Evolutionary conservation across 768 basidiomycete genomes (phyloP), one percentile per base, ranked within the genome.

Genomic region (Tulasnella sp.): DNA sequence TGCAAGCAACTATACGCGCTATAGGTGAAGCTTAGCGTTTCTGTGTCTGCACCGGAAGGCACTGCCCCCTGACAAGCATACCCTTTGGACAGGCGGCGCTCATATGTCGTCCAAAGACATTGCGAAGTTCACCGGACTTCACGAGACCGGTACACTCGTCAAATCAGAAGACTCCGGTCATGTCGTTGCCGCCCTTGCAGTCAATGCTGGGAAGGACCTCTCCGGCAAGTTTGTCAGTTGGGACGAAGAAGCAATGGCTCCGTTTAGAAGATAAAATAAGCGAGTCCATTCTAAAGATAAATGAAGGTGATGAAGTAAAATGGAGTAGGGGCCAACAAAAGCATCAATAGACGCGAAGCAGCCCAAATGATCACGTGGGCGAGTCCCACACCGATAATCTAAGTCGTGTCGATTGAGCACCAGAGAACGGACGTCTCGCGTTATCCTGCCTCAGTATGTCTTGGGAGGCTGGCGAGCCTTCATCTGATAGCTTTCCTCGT

Each of bases 171-270:
- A 83, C 61, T 80, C 78, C 63, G 91, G 86, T 0, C 77, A 85
- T 69, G 85, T 92, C 55, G 82, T 93, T 64, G 92, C 91, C 10
- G 78, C 80, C 5, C 73, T 94, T 21, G 78, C 85, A 1, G 68
- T 94, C n/a, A 65, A 68, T 15, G 90, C 87, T 2, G 75, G 82
- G 4, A 74, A 76, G 64, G 70, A 74, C 3, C 69, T 90, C 43
- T 86, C 77, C 56, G 93, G 93, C 23, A 73, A 82, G 66, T 97
- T 92, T 67, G 73, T 94, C 56, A 82, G 76, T 66, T 95, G 91
- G 88, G 80, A 88, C 66, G 78, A 80, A 23, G 82, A 83, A 24
- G 80, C 29, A 32, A 19, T 59, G 7, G 23, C 21, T 9, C 50
- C 11, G 11, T 59, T 26, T n/a, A 11, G 58, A 30, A 19, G 49